Evolutionary conservation across 805 yeast genomes (phyloP).

Genomic region (Pichia pseudocactophila): DNA sequence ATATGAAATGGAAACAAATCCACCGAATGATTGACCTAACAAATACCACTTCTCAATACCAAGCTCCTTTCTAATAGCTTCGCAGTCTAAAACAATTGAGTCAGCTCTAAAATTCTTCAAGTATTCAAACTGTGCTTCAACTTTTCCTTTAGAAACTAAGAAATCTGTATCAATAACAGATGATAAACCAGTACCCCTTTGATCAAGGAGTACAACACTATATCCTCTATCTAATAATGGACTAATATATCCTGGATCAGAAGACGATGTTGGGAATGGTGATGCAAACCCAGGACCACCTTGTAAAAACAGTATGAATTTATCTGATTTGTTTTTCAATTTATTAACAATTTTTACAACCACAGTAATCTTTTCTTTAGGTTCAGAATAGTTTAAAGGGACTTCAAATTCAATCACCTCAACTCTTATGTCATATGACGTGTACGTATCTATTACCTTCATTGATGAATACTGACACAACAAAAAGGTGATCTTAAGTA

Average conservation of each 20-base stretch:
- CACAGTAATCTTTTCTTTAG: neutral
- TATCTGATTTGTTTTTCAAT: neutral
- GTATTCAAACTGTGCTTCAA: constrained; percentile 29
- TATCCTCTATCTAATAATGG: constrained; percentile 15
- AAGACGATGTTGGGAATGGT: constrained; percentile 12
- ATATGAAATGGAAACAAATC: constrained; percentile 10
- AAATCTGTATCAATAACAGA: constrained; percentile 34
- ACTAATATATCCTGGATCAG: constrained; percentile 14
- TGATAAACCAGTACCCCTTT: constrained; percentile 54
- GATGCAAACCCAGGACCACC: constrained; percentile 51
- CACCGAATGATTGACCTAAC: constrained; percentile 25
- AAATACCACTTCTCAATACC: constrained; percentile 36
- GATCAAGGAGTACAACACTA: constrained; percentile 38
- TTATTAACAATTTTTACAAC: neutral
- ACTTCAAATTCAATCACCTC: neutral
- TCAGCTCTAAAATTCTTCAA: constrained; percentile 44
- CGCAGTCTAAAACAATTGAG: constrained; percentile 43
- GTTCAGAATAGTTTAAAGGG: neutral
- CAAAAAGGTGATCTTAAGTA: too few relatives aligned
- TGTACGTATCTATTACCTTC: neutral
- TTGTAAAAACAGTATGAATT: constrained; percentile 30
- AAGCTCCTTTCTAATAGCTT: constrained; percentile 33
- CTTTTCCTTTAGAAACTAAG: constrained; percentile 13
- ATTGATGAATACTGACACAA: neutral
- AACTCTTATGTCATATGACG: neutral